Base-by-base conservation (phyloP, 2,329 filamentous ascomycete genomes). In the Passalora sequoiae region DNA sequence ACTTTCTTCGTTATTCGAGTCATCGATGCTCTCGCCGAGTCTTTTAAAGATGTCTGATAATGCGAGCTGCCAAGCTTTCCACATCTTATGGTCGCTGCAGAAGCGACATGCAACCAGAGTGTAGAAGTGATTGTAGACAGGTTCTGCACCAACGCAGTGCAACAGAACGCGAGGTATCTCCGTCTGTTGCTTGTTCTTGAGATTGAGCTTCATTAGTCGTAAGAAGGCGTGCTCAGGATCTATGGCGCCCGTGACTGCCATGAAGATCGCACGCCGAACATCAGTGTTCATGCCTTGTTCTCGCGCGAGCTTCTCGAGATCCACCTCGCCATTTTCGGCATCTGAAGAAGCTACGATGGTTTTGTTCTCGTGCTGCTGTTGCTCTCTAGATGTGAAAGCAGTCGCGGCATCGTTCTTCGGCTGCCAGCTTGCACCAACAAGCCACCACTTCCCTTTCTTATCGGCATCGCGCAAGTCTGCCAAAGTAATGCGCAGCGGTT, bases 401-500 rank as follows among this genome's bases (percentile, higher is more conserved):
- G 33, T 5, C 13, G 19, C 20, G 6, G 17, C 7, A 5, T 36
- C 19, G 12, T 36, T 22, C 33, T 36, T 36, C 3, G 33, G 33
- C 17, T 36, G 33, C 79, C 91, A 96, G 65, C 89, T 95, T n/a
- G 92, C 91, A 39, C 92, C 92, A 4, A 97, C 86, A 15, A 97
- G 78, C 92, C 92, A 98, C 92, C 92, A 98, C 69, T 95, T 96
- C 1, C 92, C 92, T 61, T 83, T 86, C 61, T 85, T 91, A 29
- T 91, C 85, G 0, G 84, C 83, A 49, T 89, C 80, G 50, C 81
- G 81, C 39, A 98, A 86, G 59, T 98, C 92, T 27, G 77, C 74
- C 3, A 96, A 74, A 8, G 85, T 81, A 44, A 96, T 82, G 6
- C 87, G 81, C 47, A 98, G 74, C 3, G 92, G 88, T 47, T 94